Conservation (phyloP, 1,284 basidiomycete species). For the Trichosporon asahii region DNA sequence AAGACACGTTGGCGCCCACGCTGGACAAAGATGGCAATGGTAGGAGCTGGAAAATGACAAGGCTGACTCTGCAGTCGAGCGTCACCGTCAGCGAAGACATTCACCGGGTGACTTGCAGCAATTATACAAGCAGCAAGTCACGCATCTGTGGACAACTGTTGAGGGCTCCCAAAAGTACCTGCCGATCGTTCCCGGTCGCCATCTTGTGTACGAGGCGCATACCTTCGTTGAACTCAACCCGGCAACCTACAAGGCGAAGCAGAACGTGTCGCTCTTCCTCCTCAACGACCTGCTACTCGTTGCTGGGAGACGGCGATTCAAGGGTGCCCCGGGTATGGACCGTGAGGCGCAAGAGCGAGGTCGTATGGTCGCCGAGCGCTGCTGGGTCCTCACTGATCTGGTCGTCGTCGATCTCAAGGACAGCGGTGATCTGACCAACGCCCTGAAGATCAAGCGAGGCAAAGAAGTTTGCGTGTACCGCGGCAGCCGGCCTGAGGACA, state of each 20-base stretch:
- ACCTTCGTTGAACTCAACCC: conserved; percentile 81
- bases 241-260: conserved; percentile 90
- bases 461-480: conserved; percentile 94
- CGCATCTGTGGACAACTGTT: conserved; percentile 81
- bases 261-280: conserved; percentile 82
- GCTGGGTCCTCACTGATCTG: conserved; percentile 89
- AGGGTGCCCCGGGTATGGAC: conserved; percentile 24
- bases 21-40: conserved; percentile 46
- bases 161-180: conserved; percentile 97
- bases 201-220: conserved; percentile 83
- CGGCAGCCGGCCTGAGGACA: conserved; percentile 74
- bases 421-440: conserved; percentile 85
- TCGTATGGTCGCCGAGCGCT: conserved; percentile 79
- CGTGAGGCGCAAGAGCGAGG: conserved; percentile 58
- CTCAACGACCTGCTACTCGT: conserved; percentile 89
- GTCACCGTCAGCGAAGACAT: conserved; percentile 70
- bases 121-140: conserved; percentile 91
- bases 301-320: conserved; percentile 59
- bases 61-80: conserved; percentile 51
- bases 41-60: conserved; percentile 18
- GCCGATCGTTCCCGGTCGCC: conserved; percentile 81
- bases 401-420: conserved; percentile 94
- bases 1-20: conserved; percentile 57
- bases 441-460: conserved; percentile 88
- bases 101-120: conserved; percentile 89